These are phyloP conservation scores for Styphnolobium japonicum DNA, from an alignment of 306 rosid species.

Conservation along the genomic window DNA sequence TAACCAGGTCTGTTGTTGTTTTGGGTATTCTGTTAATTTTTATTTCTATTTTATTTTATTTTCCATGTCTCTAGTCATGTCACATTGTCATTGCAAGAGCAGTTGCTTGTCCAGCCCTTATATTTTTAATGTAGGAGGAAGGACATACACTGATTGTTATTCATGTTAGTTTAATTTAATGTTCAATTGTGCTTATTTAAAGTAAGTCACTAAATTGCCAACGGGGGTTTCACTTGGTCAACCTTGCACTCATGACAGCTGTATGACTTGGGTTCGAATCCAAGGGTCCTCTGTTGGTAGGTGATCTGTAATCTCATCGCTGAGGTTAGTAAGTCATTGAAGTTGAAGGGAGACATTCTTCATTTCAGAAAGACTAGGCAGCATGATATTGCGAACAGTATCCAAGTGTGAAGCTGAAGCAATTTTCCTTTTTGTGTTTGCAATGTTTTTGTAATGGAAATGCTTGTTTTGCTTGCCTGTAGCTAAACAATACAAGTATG, in stretches of 20 bases:
- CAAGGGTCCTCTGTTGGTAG: no score
- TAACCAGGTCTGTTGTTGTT: constrained; percentile 58
- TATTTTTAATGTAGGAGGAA: constrained; percentile 1
- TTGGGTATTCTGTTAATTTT: constrained; percentile 6
- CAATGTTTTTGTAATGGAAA: background rate
- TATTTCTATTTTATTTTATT: background rate
- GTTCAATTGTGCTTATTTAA: constrained; percentile 1
- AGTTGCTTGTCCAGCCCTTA: background rate
- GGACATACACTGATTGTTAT: background rate
- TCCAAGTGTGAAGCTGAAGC: background rate
- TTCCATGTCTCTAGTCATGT: background rate
- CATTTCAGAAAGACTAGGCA: constrained; percentile 2
- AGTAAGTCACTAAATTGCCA: no score
- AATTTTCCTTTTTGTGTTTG: background rate
- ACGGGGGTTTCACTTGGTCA: no score
- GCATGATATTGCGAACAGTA: background rate
- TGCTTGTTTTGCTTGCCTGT: background rate
- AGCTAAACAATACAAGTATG: constrained; percentile 10
- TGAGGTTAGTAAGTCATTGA: constrained; percentile 13
- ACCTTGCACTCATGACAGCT: no score
- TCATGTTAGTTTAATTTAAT: constrained; percentile 20
- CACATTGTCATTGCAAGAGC: constrained; percentile 21
- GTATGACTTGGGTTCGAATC: no score
- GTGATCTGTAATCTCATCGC: no score
- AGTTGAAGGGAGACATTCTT: constrained; percentile 15